phyloP scores from a whole-genome alignment of 2,329 filamentous ascomycete species.

The Venturia pyrina region DNA sequence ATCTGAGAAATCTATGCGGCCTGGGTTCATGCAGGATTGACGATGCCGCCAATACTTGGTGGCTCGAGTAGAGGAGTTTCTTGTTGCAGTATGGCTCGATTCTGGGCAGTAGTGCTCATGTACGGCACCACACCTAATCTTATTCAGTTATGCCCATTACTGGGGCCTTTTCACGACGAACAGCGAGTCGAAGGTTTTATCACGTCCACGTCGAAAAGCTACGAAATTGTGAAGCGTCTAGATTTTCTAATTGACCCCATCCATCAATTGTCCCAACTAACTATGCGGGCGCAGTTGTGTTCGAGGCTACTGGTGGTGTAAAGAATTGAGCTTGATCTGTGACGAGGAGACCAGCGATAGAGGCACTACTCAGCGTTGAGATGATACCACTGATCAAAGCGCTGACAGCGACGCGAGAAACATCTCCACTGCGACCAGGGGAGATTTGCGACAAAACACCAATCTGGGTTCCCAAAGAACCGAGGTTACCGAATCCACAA shows the following conservation, averaged over 20 bases:
- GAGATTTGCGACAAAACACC: constrained; percentile 77
- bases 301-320: background rate
- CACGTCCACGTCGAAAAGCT: background rate
- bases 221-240: background rate
- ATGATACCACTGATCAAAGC: constrained; percentile 70
- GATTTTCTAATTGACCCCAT: background rate
- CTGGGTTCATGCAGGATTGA: too few species aligned
- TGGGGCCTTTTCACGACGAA: too few species aligned
- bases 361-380: constrained; percentile 68
- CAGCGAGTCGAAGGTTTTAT: too few species aligned
- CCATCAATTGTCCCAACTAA: background rate
- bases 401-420: constrained; percentile 65
- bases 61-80: background rate
- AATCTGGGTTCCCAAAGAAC: constrained; percentile 80
- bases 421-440: constrained; percentile 62
- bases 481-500: constrained; percentile 69
- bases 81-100: background rate
- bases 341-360: constrained; percentile 66
- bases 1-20: too few species aligned
- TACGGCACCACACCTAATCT: background rate
- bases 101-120: background rate
- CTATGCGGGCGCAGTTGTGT: background rate
- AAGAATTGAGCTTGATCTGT: constrained; percentile 24
- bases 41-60: background rate
- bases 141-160: background rate